Evolutionary conservation across 306 rosid species (phyloP).

Genomic region (Sophora flavescens): DNA sequence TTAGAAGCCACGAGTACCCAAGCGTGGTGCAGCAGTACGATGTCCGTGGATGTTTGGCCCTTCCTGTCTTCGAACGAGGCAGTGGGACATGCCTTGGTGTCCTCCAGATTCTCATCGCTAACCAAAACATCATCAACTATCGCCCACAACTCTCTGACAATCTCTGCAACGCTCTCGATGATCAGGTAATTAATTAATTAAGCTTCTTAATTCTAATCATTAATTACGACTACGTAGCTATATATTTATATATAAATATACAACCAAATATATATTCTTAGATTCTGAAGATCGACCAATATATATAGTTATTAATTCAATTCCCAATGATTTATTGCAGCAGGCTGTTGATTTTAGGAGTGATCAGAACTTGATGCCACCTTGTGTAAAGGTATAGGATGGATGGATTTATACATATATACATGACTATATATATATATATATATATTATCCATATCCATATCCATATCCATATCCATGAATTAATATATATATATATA

Average conservation of each 20-base stretch:
- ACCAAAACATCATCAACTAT: constrained; percentile 28
- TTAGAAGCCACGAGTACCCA: constrained; percentile 56
- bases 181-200: too few species aligned
- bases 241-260: too few species aligned
- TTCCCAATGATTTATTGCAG: constrained; percentile 39
- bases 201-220: too few species aligned
- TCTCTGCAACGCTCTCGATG: too few species aligned
- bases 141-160: background rate
- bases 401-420: too few species aligned
- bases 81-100: constrained; percentile 61
- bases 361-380: constrained; percentile 51
- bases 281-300: too few species aligned
- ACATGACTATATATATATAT: too few species aligned
- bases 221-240: too few species aligned
- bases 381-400: constrained; percentile 46
- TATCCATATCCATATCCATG: too few species aligned
- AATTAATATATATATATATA: too few species aligned
- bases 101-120: constrained; percentile 43
- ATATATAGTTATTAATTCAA: background rate
- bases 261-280: too few species aligned
- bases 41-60: constrained; percentile 56
- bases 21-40: constrained; percentile 26
- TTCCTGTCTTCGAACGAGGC: constrained; percentile 64
- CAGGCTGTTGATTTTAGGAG: constrained; percentile 66
- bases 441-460: too few species aligned